A percentile compares a stretch with the other conserved stretches of the same genome.
These are phyloP conservation scores for Salix udensis DNA, from an alignment of 345 rosid genomes.

Conservation along the genomic window DNA sequence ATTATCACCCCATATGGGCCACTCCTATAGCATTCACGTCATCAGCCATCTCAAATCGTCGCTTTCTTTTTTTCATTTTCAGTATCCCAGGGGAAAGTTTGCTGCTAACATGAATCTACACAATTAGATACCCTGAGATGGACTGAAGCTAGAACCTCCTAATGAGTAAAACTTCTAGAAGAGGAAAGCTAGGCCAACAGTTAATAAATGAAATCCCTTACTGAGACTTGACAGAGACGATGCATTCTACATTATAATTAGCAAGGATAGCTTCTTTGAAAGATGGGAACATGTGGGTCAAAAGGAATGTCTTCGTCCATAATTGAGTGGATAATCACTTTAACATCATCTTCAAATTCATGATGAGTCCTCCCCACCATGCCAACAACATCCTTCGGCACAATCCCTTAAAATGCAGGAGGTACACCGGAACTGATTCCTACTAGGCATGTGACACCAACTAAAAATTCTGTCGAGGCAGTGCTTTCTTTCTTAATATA, in stretches of 20 bases:
- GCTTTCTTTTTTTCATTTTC: too few species aligned
- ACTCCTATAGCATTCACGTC: neutral
- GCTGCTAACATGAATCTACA: too few species aligned
- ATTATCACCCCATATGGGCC: neutral
- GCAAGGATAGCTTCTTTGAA: neutral
- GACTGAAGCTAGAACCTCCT: too few species aligned
- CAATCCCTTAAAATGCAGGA: neutral
- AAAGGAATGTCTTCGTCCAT: neutral
- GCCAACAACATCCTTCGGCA: constrained; percentile 4
- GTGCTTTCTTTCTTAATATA: constrained; percentile 8
- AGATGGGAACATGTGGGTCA: constrained; percentile 8
- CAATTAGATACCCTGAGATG: too few species aligned
- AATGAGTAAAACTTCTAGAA: too few species aligned
- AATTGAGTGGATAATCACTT: neutral
- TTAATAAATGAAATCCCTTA: neutral
- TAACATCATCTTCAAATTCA: constrained; percentile 14
- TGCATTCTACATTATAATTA: neutral
- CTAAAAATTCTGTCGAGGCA: constrained; percentile 6
- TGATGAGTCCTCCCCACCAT: constrained; percentile 7
- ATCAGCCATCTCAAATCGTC: too few species aligned
- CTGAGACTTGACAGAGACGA: too few species aligned
- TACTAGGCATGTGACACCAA: constrained; percentile 18
- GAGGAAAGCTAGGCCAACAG: too few species aligned
- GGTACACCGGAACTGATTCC: neutral
- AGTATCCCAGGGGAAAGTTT: too few species aligned